phyloP scores from a whole-genome alignment of 1,139 yeast species.

The Candida sp. region DNA sequence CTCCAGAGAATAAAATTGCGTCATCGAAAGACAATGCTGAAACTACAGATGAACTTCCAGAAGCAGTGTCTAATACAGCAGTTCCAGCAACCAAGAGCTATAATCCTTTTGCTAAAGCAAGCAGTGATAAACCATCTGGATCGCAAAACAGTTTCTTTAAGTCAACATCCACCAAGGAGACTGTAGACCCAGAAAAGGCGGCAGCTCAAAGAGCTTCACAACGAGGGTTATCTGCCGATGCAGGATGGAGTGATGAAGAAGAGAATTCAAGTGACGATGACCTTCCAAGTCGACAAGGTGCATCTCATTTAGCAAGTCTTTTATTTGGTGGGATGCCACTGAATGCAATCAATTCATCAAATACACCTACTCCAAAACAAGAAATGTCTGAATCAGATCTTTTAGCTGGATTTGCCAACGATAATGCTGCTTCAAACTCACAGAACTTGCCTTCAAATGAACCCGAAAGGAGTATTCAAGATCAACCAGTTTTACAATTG shows the following conservation, averaged over 20 bases:
- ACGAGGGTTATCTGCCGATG: constrained; percentile 49
- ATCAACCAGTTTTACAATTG: not conserved
- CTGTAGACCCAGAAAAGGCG: constrained; percentile 52
- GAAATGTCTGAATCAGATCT: constrained; percentile 1
- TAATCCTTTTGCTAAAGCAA: constrained; percentile 34
- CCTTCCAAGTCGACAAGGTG: constrained; percentile 48
- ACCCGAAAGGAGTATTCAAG: not conserved
- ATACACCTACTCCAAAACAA: constrained; percentile 6
- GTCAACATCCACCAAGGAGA: constrained; percentile 28
- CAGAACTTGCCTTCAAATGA: not conserved
- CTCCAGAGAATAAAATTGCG: not conserved
- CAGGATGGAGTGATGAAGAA: constrained; percentile 64
- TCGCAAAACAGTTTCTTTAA: constrained; percentile 39
- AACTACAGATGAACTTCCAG: not conserved
- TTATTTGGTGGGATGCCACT: constrained; percentile 62
- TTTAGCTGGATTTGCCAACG: not conserved
- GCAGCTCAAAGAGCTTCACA: constrained; percentile 66
- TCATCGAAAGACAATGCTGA: not conserved
- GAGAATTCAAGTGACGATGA: constrained; percentile 51
- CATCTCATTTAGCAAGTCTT: constrained; percentile 61
- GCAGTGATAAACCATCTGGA: constrained; percentile 19
- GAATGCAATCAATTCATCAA: constrained; percentile 25
- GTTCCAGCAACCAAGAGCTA: constrained; percentile 19
- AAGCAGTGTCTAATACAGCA: constrained; percentile 8
- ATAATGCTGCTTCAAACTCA: not conserved